Evolutionary conservation across 148 eudicot species (phyloP).

Genomic region (Cornus kousa): DNA sequence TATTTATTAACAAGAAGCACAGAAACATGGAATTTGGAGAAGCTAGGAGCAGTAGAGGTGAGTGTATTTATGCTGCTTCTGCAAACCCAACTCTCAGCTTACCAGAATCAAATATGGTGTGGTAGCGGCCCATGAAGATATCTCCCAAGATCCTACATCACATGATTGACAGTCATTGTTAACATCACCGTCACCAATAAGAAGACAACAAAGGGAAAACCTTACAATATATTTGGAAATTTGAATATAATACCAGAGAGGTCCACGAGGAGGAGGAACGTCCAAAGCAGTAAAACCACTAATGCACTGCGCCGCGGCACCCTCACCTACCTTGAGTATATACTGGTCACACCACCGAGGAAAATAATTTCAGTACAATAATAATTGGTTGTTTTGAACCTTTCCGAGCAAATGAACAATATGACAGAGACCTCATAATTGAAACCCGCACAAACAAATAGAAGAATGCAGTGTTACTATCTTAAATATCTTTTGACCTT

Average conservation of each 20-base stretch:
- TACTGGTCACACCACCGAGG: constrained; percentile 44
- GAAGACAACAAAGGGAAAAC: neutral
- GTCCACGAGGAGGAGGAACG: constrained; percentile 89
- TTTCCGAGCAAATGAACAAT: neutral
- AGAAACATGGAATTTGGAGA: neutral
- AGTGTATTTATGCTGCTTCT: constrained; percentile 54
- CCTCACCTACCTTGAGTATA: constrained; percentile 82
- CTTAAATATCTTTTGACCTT: too few relatives aligned
- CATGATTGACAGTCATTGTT: constrained; percentile 2
- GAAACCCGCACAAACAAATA: neutral
- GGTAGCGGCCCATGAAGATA: constrained; percentile 88
- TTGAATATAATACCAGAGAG: constrained; percentile 59
- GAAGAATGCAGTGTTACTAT: neutral
- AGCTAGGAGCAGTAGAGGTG: neutral
- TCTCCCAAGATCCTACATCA: constrained; percentile 89
- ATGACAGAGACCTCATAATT: neutral
- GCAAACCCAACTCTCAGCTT: constrained; percentile 77
- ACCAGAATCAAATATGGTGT: constrained; percentile 82
- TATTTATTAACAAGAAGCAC: neutral
- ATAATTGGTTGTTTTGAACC: neutral
- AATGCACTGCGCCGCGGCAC: constrained; percentile 77
- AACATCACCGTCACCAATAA: neutral
- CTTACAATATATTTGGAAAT: neutral
- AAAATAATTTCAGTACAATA: neutral
- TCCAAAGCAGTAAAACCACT: constrained; percentile 86